Evolutionary conservation across 768 basidiomycete species (phyloP), one percentile per base, ranked within the genome.

Genomic region (Rhodosporidiobolus sp.): DNA sequence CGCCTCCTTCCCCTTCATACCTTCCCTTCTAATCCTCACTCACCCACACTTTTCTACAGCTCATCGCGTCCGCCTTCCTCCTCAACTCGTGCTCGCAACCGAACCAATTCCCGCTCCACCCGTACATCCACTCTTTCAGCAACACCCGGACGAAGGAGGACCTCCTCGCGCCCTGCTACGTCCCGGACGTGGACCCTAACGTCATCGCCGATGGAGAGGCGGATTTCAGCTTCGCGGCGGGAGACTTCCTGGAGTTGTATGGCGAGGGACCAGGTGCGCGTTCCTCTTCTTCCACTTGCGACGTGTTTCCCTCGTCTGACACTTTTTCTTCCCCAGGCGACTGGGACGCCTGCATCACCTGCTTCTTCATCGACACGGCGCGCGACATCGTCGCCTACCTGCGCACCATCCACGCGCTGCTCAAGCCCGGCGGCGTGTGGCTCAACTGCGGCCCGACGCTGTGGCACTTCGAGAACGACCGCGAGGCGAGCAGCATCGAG

Each of bases 381-480:
- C 90, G 94, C 78, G 95, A 97, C 79, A 87, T 97, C 46, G 86
- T 95, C 26, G 90, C 90, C 70, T 97, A 94, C 79, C 85, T 97
- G 22, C 87, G 89, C n/a, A 87, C 90, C 62, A 89, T 97, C 57
- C 88, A 93, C 81, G 84, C 84, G 3, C 88, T 95, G 35, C 85
- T 99, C 20, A 88, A 88, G 12, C 90, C 89, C 0, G 92, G 89
- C 30, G 95, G 94, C 1, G 85, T 93, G 11, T 96, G 93, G 93
- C 88, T 96, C 73, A 97, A 97, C 79, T 82, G 93, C 16, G 90
- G 94, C 5, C 95, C 95, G 0, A 82, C 95, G 1, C 82, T 97
- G n/a, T 98, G 95, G 94, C 95, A 98, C 80, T 97, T 88, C 81
- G 94, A 97, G 79, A 94, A 95, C 81, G 93, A 91, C 80, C 65